Evolutionary conservation across 2,329 filamentous ascomycete genomes (phyloP), one percentile per base, ranked within the genome.

Genomic region (Fusarium sp.): DNA sequence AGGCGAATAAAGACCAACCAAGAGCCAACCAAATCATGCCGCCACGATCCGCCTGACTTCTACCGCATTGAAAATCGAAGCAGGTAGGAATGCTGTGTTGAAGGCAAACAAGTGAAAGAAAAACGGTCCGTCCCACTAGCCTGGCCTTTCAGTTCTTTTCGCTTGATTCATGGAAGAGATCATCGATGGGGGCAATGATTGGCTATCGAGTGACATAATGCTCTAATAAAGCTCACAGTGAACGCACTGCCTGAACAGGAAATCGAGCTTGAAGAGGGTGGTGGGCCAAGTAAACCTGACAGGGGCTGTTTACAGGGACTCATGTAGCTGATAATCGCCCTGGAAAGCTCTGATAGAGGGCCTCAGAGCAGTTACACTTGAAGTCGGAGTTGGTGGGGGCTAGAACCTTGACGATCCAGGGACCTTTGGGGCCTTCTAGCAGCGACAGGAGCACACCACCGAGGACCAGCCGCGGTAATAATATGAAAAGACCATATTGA

Each of bases 101-200:
- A 45, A 59, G 38, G 64, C 53, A 64, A 55, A 57, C 55, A 60
- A 61, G 58, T 32, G 45, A 62, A 64, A 56, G 54, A 67, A 60
- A 72, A 60, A 74, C 76, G 75, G 77, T 69, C 77, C 76, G 76
- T 78, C 60, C 77, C 77, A 76, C 64, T 74, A 73, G 73, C 62
- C 70, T 62, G 57, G 50, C 75, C 49, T 53, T 46, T 42, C 55
- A 42, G 57, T 54, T 54, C 26, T 48, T 61, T 37, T 38, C 63
- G 32, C 42, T 57, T 58, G 53, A 59, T 61, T 66, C 38, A 44
- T 59, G 58, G 59, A 62, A 46, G 38, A 62, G 42, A 38, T 23
- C 41, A 59, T 27, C 64, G 58, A 70, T 73, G 62, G 23, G 40
- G 49, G 32, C 54, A 52, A 48, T 68, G 63, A 76, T 78, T 75